Conservation (phyloP, 768 basidiomycete species). For the Cystofilobasidium bisporidii region DNA sequence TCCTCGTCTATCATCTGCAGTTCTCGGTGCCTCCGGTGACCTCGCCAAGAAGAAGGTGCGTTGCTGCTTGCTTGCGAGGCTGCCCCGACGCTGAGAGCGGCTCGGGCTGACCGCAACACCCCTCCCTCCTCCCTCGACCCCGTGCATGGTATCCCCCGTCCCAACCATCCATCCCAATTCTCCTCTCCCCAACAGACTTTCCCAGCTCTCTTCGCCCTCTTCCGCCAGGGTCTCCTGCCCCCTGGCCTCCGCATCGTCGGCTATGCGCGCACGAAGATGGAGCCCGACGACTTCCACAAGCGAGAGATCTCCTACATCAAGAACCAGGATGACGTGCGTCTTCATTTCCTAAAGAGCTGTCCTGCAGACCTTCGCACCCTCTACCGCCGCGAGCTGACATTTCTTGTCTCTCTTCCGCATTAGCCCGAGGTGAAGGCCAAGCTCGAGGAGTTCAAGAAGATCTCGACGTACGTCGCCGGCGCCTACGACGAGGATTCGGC, state of each 20-base stretch:
- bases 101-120: constrained; percentile 4
- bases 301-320: constrained; percentile 81
- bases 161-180: too few species aligned
- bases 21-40: constrained; percentile 93
- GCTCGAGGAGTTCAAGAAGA: constrained; percentile 72
- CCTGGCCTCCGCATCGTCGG: constrained; percentile 80
- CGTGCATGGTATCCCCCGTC: too few species aligned
- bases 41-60: constrained; percentile 94
- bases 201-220: constrained; percentile 88
- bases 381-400: too few species aligned
- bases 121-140: not conserved
- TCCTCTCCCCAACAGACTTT: constrained; percentile 55
- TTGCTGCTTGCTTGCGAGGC: not conserved
- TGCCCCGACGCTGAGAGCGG: not conserved
- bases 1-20: constrained; percentile 36
- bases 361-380: too few species aligned
- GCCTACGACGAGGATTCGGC: constrained; percentile 75
- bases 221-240: constrained; percentile 68
- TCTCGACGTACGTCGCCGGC: constrained; percentile 74
- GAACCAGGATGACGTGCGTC: constrained; percentile 47
- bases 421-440: constrained; percentile 45
- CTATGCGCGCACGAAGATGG: constrained; percentile 95
- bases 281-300: constrained; percentile 66
- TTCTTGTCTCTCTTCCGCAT: too few species aligned
- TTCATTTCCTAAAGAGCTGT: too few species aligned